Evolutionary conservation across 2,329 filamentous ascomycete genomes (phyloP), one percentile per base, ranked within the genome.

Genomic region (Fusarium sp.): DNA sequence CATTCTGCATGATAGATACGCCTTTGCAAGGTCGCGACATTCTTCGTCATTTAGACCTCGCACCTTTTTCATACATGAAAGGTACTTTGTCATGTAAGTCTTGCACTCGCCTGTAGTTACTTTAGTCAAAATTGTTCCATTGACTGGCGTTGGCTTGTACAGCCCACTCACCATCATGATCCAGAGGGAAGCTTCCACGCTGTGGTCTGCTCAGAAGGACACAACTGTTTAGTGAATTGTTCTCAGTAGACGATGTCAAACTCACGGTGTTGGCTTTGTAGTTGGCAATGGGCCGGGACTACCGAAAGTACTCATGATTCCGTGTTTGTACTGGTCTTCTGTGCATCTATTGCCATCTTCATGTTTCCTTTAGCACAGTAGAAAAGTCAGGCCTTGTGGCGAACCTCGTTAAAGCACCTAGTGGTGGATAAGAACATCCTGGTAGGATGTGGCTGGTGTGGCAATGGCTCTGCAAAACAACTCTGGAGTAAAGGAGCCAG

Each of bases 1-100:
- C 96, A 99, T 99, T 54, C 96, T 91, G 82, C 96, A 99, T 55
- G 90, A 86, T 60, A 99, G 86, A 82, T 99, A 99, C 35, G 90
- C 88, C 84, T 98, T 98, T 68, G 95, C 95, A 61, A 98, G 83
- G 78, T 90, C 86, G 64, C 96, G 91, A 81, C 96, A 99, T 79
- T 94, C 91, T 70, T 93, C 88, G 73, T 96, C 93, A 80, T 98
- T 98, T 77, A 93, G 89, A 30, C 96, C 96, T 75, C 91, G 90
- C 72, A 92, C 91, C 71, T 90, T 92, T 81, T 95, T 96, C 80
- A 99, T 91, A 82, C 96, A 99, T 65, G 89, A 87, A 53, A 99
- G 88, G 80, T 99, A 99, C 58, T 87, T 88, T 65, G 89, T 89
- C 90, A 98, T 98, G 73, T 97, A 89, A 65, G 92, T 86, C 81